A percentile compares a stretch with the other conserved stretches of the same genome.
Evolutionary conservation across 106 monocot species (phyloP).

Genomic region (Phalaenopsis aphrodite): DNA sequence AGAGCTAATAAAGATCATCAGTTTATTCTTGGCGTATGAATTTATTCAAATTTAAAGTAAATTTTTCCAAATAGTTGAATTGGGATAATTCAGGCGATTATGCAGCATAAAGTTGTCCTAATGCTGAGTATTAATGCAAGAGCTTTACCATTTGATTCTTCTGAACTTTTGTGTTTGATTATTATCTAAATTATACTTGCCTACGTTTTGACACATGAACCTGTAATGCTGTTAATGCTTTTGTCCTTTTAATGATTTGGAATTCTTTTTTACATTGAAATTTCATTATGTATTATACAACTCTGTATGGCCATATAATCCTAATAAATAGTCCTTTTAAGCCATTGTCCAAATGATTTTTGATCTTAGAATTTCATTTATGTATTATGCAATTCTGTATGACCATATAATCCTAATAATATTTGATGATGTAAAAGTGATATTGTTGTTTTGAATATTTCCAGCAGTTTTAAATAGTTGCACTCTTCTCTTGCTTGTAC

Average conservation of each 20-base stretch:
- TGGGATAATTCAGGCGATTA: background rate
- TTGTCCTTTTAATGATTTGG: background rate
- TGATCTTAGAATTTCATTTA: background rate
- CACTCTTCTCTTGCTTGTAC: background rate
- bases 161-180: background rate
- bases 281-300: background rate
- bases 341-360: no score
- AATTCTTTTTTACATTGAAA: background rate
- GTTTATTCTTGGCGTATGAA: background rate
- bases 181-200: background rate
- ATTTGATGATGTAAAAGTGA: background rate
- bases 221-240: background rate
- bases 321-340: background rate
- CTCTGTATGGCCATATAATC: background rate
- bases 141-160: background rate
- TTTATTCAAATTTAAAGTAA: background rate
- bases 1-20: background rate
- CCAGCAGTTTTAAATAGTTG: background rate
- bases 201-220: background rate
- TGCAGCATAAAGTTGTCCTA: slow-evolving; percentile 1
- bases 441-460: background rate
- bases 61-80: background rate
- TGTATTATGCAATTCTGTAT: background rate
- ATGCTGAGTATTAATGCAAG: background rate
- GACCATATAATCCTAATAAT: background rate